A percentile compares a stretch with the other conserved stretches of the same genome.
phyloP scores from a whole-genome alignment of 208 protist genomes.

The Leishmania martiniquensis region DNA sequence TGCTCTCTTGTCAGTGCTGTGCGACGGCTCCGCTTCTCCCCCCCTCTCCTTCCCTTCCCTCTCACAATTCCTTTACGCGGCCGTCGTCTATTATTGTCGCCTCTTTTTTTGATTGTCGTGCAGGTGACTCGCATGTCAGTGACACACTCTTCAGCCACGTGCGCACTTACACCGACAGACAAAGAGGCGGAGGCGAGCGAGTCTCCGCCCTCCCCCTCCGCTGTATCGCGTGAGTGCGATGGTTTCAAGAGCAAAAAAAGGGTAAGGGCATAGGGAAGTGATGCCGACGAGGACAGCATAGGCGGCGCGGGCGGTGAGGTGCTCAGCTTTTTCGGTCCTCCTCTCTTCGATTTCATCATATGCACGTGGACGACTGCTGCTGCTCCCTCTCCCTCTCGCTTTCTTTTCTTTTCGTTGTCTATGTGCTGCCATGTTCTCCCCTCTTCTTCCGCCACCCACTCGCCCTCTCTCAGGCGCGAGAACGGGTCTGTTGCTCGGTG shows the following conservation, averaged over 20 bases:
- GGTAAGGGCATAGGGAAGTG: not conserved
- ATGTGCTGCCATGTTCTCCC: not conserved
- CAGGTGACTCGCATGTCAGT: not conserved
- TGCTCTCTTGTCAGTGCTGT: not conserved
- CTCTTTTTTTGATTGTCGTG: not conserved
- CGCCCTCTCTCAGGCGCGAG: not conserved
- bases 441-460: too few species aligned
- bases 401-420: not conserved
- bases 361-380: too few species aligned
- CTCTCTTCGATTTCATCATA: not conserved
- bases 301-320: not conserved
- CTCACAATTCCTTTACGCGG: not conserved
- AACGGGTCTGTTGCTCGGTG: not conserved
- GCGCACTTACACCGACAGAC: too few species aligned
- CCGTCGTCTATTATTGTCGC: not conserved
- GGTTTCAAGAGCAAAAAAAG: too few species aligned
- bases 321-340: not conserved
- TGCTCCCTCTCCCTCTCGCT: too few species aligned
- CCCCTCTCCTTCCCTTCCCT: not conserved
- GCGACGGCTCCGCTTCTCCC: not conserved
- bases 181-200: too few species aligned
- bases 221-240: too few species aligned
- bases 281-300: not conserved
- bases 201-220: too few species aligned
- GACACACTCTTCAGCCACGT: too few species aligned